These are phyloP conservation scores for Trifolium repens DNA, from an alignment of 306 rosid species.

Conservation along the genomic window DNA sequence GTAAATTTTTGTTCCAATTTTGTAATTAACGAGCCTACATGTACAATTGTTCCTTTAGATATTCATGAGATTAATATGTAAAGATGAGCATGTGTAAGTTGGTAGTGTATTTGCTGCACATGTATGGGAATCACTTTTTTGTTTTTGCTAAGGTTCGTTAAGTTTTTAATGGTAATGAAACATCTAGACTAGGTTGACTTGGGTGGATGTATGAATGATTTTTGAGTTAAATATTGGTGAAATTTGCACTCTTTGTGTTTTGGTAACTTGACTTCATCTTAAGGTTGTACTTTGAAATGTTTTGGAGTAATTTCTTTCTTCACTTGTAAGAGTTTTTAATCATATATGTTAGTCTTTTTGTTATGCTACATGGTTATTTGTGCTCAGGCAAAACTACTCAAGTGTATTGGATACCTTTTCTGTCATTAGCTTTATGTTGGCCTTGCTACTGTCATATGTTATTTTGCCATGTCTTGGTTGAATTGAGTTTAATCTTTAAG, in stretches of 20 bases:
- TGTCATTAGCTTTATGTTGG: constrained; percentile 9
- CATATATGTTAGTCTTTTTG: neutral
- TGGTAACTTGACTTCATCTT: constrained; percentile 12
- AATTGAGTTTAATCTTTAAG: too few species aligned
- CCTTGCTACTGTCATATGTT: too few species aligned
- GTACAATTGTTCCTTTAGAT: too few species aligned
- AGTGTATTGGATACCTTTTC: constrained; percentile 12
- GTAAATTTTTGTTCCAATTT: too few species aligned
- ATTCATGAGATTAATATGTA: too few species aligned
- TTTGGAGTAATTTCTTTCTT: constrained; percentile 1
- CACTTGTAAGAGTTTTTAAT: neutral
- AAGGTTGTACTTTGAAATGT: constrained; percentile 9
- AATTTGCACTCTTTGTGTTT: constrained; percentile 9
- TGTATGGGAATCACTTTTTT: constrained; percentile 2
- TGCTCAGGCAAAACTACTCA: constrained; percentile 22
- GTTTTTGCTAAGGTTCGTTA: constrained; percentile 27
- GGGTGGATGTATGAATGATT: constrained; percentile 12
- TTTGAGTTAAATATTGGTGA: constrained; percentile 28
- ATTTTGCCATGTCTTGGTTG: too few species aligned
- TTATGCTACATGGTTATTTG: neutral
- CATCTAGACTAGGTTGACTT: constrained; percentile 2
- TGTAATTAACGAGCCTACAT: too few species aligned
- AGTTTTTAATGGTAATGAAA: constrained; percentile 1
- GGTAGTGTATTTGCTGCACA: too few species aligned
- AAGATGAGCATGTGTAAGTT: too few species aligned